Evolutionary conservation across 768 basidiomycete species (phyloP), one percentile per base, ranked within the genome.

Genomic region (Rhizopogon roseolus): DNA sequence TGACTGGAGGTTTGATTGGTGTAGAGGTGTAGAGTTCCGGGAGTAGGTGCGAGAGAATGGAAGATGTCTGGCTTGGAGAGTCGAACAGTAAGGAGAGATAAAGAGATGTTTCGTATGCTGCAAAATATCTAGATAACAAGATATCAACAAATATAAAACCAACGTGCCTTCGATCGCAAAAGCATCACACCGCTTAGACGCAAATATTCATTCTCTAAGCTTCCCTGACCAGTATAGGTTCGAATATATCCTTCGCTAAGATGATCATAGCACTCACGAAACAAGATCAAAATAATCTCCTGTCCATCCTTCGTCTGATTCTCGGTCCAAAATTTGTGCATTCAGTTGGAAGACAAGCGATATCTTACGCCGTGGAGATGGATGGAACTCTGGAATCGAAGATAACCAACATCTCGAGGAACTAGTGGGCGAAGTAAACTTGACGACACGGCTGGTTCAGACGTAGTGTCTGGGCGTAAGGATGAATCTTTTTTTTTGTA

Each of bases 91-190:
- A 71, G 25, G 86, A 77, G 29, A 89, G 74, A 65, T 76, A 80
- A 19, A 90, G 72, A 0, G 89, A 91, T 4, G 80, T 86, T 69
- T 91, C 85, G 63, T 88, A 90, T 1, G 80, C 89, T 90, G 61
- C 17, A 19, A 50, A 22, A 27, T 46, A 44, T 29, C 34, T 29
- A 49, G 49, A 49, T 43, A 43, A 44, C 39, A 7, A 14, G 16
- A 32, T 29, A 50, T 38, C 11, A 49, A 34, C 3, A 22, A n/a
- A 34, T 49, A n/a, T 25, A 19, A 27, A 40, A 27, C 6, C 38
- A 45, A 52, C 74, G 39, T 54, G 87, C 88, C 89, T 81, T 90
- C 85, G 11, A 84, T 51, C 2, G 85, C 77, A 61, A 91, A 89
- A 3, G 50, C 54, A 63, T 89, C 89, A 17, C 55, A 71, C 53